These are phyloP conservation scores for Ocimum tenuiflorum DNA, from an alignment of 257 asterid species.

Conservation along the genomic window DNA sequence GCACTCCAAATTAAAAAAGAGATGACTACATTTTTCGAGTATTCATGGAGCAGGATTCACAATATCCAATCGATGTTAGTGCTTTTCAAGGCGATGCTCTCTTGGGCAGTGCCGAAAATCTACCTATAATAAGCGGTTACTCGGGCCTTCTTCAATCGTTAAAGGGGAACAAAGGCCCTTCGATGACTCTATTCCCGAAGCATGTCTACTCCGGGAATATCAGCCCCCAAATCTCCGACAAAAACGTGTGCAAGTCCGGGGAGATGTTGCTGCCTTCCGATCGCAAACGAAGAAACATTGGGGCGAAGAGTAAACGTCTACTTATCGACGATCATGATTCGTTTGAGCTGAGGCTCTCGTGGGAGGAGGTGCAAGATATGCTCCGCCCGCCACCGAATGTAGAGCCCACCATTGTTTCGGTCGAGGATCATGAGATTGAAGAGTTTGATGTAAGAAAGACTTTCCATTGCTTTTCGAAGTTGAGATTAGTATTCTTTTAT, in stretches of 20 bases:
- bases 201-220: constrained; percentile 37
- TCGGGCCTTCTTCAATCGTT: constrained; percentile 62
- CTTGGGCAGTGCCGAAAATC: constrained; percentile 54
- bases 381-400: constrained; percentile 61
- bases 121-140: constrained; percentile 52
- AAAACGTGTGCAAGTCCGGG: constrained; percentile 33
- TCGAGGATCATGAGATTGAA: constrained; percentile 84
- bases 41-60: constrained; percentile 49
- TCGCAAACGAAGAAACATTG: constrained; percentile 76
- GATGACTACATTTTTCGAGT: constrained; percentile 10
- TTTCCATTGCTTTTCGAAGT: not conserved
- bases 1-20: constrained; percentile 2
- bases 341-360: constrained; percentile 72
- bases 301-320: constrained; percentile 79
- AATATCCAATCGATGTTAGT: constrained; percentile 39
- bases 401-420: constrained; percentile 52
- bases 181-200: constrained; percentile 38
- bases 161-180: constrained; percentile 51
- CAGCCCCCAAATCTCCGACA: constrained; percentile 37
- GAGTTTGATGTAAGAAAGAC: constrained; percentile 69
- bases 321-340: constrained; percentile 72
- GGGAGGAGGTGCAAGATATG: constrained; percentile 96
- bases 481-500: not conserved
- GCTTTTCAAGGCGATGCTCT: constrained; percentile 53
- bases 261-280: constrained; percentile 52